phyloP scores from a whole-genome alignment of 164 flowering plant species.

The Sextonia rubra region DNA sequence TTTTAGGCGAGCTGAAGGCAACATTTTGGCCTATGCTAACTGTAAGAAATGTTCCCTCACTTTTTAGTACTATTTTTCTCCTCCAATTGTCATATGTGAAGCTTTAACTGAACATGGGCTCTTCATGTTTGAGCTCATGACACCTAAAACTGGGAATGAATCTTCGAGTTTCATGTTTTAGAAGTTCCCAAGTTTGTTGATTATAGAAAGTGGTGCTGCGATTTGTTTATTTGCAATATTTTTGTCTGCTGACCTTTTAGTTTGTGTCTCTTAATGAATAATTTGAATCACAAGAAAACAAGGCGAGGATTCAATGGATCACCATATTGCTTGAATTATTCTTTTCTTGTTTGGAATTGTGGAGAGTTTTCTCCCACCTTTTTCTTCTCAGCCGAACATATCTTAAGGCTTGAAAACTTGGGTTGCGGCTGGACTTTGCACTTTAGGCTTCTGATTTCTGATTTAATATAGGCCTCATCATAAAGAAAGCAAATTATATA shows the following conservation, averaged over 20 bases:
- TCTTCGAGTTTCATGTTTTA: not conserved
- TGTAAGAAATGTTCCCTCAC: slow-evolving; percentile 36
- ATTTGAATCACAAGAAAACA: not conserved
- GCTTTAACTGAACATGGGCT: not conserved
- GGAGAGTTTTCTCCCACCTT: too few relatives aligned
- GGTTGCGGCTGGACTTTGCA: not conserved
- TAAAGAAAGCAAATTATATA: too few relatives aligned
- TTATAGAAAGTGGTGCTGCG: not conserved
- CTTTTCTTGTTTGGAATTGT: not conserved
- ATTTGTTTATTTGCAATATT: not conserved
- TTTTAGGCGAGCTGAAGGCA: slow-evolving; percentile 55
- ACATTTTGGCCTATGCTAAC: slow-evolving; percentile 89
- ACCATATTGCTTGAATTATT: not conserved
- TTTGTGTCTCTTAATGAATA: not conserved
- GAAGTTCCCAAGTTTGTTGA: not conserved
- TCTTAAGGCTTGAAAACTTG: not conserved
- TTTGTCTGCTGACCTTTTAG: not conserved
- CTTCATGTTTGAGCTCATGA: not conserved
- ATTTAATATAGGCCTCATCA: not conserved
- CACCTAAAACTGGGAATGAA: not conserved
- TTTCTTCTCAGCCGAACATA: too few relatives aligned
- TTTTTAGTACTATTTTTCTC: not conserved
- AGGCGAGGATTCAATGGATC: not conserved
- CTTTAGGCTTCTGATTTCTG: slow-evolving; percentile 1
- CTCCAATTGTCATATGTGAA: not conserved